phyloP scores from a whole-genome alignment of 306 rosid species.

The Phaseolus lunatus region DNA sequence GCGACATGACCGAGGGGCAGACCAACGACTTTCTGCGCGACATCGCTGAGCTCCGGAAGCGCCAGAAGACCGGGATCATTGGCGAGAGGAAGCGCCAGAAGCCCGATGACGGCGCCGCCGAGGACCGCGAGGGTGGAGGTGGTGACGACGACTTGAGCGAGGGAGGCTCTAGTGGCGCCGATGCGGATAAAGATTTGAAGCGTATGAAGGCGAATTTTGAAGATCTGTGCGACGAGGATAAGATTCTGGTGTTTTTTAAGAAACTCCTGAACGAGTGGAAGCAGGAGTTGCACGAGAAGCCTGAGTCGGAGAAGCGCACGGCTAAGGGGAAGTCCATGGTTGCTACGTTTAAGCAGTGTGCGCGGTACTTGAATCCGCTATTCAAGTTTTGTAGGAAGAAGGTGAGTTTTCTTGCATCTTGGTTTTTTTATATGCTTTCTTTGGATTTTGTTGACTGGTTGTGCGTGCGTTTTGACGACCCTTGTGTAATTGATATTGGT shows the following conservation, averaged over 20 bases:
- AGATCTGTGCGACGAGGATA: slow-evolving; percentile 85
- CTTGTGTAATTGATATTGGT: slow-evolving; percentile 25
- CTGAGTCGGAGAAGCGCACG: slow-evolving; percentile 78
- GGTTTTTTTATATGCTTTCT: not conserved
- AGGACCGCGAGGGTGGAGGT: slow-evolving; percentile 81
- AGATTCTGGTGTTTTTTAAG: slow-evolving; percentile 90
- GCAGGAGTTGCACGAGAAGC: slow-evolving; percentile 88
- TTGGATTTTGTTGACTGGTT: not conserved
- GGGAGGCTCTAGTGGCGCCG: slow-evolving; percentile 77
- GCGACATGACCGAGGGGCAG: slow-evolving; percentile 98
- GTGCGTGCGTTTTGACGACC: slow-evolving; percentile 2
- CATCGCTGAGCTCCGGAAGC: slow-evolving; percentile 91
- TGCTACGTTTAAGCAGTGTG: slow-evolving; percentile 97
- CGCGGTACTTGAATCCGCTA: slow-evolving; percentile 87
- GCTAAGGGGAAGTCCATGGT: slow-evolving; percentile 97
- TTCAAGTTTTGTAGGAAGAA: slow-evolving; percentile 97
- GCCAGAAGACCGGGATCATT: slow-evolving; percentile 90
- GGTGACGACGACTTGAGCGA: slow-evolving; percentile 79
- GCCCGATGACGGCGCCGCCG: slow-evolving; percentile 65
- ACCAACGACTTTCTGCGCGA: slow-evolving; percentile 93
- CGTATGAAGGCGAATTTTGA: slow-evolving; percentile 89
- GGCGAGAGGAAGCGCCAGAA: slow-evolving; percentile 88
- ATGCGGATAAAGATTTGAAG: slow-evolving; percentile 73
- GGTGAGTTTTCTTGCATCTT: slow-evolving; percentile 52
- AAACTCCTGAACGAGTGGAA: slow-evolving; percentile 94